A percentile compares a stretch with the other conserved stretches of the same genome.
phyloP scores from a whole-genome alignment of 805 yeast genomes.

The Nakazawaea sp. region DNA sequence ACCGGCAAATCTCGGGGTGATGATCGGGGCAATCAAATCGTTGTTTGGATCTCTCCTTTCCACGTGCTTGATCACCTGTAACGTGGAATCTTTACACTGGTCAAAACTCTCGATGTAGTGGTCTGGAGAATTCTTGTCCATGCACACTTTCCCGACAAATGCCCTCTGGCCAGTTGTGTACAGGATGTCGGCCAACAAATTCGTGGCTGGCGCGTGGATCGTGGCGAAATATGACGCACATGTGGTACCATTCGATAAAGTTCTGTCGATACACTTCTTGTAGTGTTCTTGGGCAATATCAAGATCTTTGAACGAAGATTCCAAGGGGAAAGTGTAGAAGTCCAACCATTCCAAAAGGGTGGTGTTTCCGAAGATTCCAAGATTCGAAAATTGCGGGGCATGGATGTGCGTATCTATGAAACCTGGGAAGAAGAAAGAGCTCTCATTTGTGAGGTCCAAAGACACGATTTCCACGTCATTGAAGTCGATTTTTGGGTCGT shows the following conservation, averaged over 20 bases:
- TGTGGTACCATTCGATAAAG: slow-evolving; percentile 80
- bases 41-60: slow-evolving; percentile 43
- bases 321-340: slow-evolving; percentile 85
- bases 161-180: slow-evolving; percentile 75
- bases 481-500: slow-evolving; percentile 12
- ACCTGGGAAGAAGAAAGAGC: slow-evolving; percentile 71
- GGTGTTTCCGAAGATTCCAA: slow-evolving; percentile 76
- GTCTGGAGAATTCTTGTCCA: slow-evolving; percentile 79
- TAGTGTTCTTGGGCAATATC: slow-evolving; percentile 57
- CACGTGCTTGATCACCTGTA: slow-evolving; percentile 51
- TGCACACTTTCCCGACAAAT: slow-evolving; percentile 87
- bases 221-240: slow-evolving; percentile 91
- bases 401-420: slow-evolving; percentile 80
- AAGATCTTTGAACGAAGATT: slow-evolving; percentile 53
- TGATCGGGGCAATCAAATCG: slow-evolving; percentile 57
- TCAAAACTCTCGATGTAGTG: slow-evolving; percentile 54
- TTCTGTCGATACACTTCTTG: slow-evolving; percentile 55
- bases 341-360: slow-evolving; percentile 88
- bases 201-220: slow-evolving; percentile 70
- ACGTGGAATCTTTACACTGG: slow-evolving; percentile 48
- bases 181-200: slow-evolving; percentile 67
- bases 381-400: slow-evolving; percentile 79
- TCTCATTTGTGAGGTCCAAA: slow-evolving; percentile 24
- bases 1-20: slow-evolving; percentile 95
- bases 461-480: slow-evolving; percentile 27